A percentile compares a stretch with the other conserved stretches of the same genome.
These are phyloP conservation scores for Dalbergia cochinchinensis DNA, from an alignment of 306 rosid species.

Conservation along the genomic window DNA sequence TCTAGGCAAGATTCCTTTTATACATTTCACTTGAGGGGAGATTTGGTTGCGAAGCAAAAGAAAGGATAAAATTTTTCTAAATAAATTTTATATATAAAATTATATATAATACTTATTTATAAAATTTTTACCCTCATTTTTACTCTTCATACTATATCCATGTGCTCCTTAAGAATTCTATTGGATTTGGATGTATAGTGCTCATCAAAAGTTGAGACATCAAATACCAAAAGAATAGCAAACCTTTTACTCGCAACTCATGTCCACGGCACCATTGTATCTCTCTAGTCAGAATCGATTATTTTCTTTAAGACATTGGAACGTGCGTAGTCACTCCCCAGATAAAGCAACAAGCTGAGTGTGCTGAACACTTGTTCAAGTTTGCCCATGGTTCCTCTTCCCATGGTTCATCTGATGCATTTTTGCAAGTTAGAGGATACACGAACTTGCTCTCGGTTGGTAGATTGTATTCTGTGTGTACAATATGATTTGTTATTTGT, in stretches of 20 bases:
- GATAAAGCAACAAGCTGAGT: neutral
- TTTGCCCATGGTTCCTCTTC: neutral
- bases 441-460: too few relatives aligned
- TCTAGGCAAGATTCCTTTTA: neutral
- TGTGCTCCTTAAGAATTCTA: neutral
- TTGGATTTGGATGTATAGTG: neutral
- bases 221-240: slow-evolving; percentile 7
- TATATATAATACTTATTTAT: too few relatives aligned
- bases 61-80: too few relatives aligned
- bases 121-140: too few relatives aligned
- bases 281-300: neutral
- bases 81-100: too few relatives aligned
- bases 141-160: neutral
- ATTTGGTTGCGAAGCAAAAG: too few relatives aligned
- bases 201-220: slow-evolving; percentile 1
- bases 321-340: slow-evolving; percentile 3
- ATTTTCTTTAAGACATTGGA: slow-evolving; percentile 1
- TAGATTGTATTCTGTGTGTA: too few relatives aligned
- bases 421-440: too few relatives aligned
- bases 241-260: neutral
- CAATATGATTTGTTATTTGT: too few relatives aligned
- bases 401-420: too few relatives aligned
- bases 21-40: too few relatives aligned
- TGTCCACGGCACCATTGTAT: neutral
- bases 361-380: neutral